Base-by-base conservation (phyloP, 441 rosid genomes). In the Eutrema salsugineum region DNA sequence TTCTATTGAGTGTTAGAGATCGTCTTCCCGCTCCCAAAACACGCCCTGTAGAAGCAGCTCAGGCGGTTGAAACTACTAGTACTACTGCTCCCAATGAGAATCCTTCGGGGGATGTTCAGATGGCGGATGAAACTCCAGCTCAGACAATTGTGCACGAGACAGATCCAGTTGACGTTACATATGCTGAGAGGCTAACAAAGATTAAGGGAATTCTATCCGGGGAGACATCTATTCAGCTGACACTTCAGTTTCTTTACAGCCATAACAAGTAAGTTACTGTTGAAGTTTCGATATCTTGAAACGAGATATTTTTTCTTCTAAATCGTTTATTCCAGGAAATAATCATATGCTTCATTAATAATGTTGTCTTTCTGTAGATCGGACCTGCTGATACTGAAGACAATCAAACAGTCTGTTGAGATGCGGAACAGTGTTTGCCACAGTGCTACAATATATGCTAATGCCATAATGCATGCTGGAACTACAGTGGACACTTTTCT, bases 391-490 rank as follows among this genome's bases (percentile, higher is more conserved):
- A 92, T 95, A 59, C 80, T 91, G 76, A 92, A 95, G 87, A 91
- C 95, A 44, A 91, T 95, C 59, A 92, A 95, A 81, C 99, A 95
- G 85, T 95, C 97, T 44, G 92, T 95, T 42, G 98, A 95, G 82
- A 89, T 95, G 93, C 84, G 99, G 72, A 92, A 95, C 75, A 92
- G 99, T 73, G 97, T 95, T 44, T 95, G 98, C 70, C 99, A 95
- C 67, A 92, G 98, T 74, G 99, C 98, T 27, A 95, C 98, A 66
- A 95, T 95, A 65, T 91, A 90, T 78, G 93, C 99, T 46, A 91
- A 95, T 85, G 99, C 99, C 15, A 85, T 95, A 57, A 95, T 95
- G 98, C 99, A 92, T 82, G 99, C 99, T 82, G 98, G 99, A 66
- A 95, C 99, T 44, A 95, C 99, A 22, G 97, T 92, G 64, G 97